Evolutionary conservation across 1,284 basidiomycete species (phyloP), one percentile per base, ranked within the genome.

Genomic region (Leccinum insigne): DNA sequence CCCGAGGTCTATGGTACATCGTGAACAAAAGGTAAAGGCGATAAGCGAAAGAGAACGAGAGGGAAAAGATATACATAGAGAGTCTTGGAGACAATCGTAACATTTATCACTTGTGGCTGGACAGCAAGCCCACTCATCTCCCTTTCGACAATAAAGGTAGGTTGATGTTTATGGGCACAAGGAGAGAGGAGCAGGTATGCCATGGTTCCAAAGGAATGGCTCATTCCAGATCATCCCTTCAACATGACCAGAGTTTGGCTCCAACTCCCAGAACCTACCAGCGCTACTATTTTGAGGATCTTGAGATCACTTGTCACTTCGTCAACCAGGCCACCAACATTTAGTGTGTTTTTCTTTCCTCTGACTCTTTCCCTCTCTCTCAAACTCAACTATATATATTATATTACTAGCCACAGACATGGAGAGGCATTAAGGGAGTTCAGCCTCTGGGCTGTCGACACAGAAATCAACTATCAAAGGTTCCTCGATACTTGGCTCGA

Each of bases 171-270:
- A 38, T 38, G 35, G 35, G 35, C 10, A 38, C 35, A 38, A 38
- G 35, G 35, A 38, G n/a, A 21, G 32, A 40, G 1, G 49, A 62
- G 10, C 61, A 62, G 11, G 49, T 54, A 2, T 62, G 21, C 49
- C n/a, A 62, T 62, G 61, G 49, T 62, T 2, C 61, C 49, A 8
- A 58, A 62, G 3, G 61, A 62, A 2, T 62, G 61, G 61, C 61
- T 62, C 5, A 32, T 62, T 5, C 61, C 49, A 1, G 21, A 62
- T n/a, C 61, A 62, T 40, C 32, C 35, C 0, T 26, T 57, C 49
- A 62, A 62, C 2, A 35, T 23, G 4, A 62, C 61, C 4, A 35
- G 49, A 38, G 8, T 8, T 2, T 62, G 61, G 61, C 14, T 49
- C 2, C 8, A 10, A 5, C 44, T 23, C 14, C 13, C 11, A 5